Evolutionary conservation across 108 stramenopile species (phyloP), one percentile per base, ranked within the genome.

Genomic region (Nitzschia sp.): DNA sequence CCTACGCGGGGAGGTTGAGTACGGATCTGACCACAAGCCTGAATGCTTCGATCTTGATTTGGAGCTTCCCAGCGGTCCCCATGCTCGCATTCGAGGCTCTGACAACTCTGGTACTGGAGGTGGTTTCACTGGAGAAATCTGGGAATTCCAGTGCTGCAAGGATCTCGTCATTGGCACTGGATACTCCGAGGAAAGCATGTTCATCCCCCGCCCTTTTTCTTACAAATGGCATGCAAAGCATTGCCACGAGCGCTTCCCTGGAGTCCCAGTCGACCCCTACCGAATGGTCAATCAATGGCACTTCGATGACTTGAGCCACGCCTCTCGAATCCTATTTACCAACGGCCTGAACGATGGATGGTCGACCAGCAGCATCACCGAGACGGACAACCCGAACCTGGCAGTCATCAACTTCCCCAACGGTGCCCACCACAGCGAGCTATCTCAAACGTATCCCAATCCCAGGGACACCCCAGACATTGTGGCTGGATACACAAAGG

Each of bases 341-440:
- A 88, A 88, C 55, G 84, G 84, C 18, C 38, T 88, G 66, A 70
- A 60, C 8, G 75, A 76, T 45, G 75, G 68, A 8, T 76, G 75
- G 73, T 66, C 62, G 23, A 47, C 65, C 49, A 76, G 78, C 53
- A 88, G 90, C 3, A 66, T 91, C 64, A 76, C 85, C 34, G 82
- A 88, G 45, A 64, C 82, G 56, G 72, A 73, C 35, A 34, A 82
- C 31, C 77, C 80, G 21, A 83, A 84, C 46, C 46, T 94, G 11
- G 30, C 81, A 8, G 85, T 77, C 2, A 19, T 94, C 49, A 94
- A 94, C 63, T 86, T 94, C 47, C 80, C 81, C 36, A 88, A 88
- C 68, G 93, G 93, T 4, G 93, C 93, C 9, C 93, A 94, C 75
- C 90, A 91, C 64, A 74, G 67, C 32, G 93, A 94, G 45, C 54